Evolutionary conservation across 2,329 filamentous ascomycete species (phyloP), one percentile per base, ranked within the genome.

Genomic region (Diaporthe amygdali): DNA sequence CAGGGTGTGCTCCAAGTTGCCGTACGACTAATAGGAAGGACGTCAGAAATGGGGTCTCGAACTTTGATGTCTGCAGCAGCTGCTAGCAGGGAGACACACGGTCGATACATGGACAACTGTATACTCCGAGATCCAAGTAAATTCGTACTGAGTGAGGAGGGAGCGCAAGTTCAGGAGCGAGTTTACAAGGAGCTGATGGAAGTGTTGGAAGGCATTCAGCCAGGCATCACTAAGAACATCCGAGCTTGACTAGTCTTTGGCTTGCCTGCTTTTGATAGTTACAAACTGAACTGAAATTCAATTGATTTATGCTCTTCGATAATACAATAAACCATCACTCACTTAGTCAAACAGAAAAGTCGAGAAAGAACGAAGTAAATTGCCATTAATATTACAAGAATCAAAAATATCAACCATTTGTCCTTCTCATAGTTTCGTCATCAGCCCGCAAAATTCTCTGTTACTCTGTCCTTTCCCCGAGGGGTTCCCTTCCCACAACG

Each of bases 181-280:
- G 76, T 85, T 3, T 87, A 81, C 76, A 78, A 74, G 20, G 84
- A 88, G 77, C 73, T 87, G 74, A 55, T 83, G 72, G 80, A 75
- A 15, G 77, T 84, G 22, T 68, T 88, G 39, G 85, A 87, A 66
- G 78, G 66, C 2, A 79, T 87, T 37, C 78, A 85, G 72, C 81
- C 83, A 0, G 83, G 82, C 0, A 75, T 85, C 22, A 77, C 74
- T 7, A 74, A 76, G 44, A 82, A 80, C 25, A 74, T 83, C 14
- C 82, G 74, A 73, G 44, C 30, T 17, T 64, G 30, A 49, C 2
- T 9, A 2, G 5, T 1, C 14, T 20, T 27, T 10, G 7, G 15
- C 25, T 32, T 3, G 5, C 17, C 32, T 5, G 4, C 6, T 3
- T 15, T 22, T 46, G 9, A 9, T 61, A 46, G 2, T 46, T 20